phyloP scores from a whole-genome alignment of 495 filamentous ascomycete species.

The Lasiosphaeria hispida region DNA sequence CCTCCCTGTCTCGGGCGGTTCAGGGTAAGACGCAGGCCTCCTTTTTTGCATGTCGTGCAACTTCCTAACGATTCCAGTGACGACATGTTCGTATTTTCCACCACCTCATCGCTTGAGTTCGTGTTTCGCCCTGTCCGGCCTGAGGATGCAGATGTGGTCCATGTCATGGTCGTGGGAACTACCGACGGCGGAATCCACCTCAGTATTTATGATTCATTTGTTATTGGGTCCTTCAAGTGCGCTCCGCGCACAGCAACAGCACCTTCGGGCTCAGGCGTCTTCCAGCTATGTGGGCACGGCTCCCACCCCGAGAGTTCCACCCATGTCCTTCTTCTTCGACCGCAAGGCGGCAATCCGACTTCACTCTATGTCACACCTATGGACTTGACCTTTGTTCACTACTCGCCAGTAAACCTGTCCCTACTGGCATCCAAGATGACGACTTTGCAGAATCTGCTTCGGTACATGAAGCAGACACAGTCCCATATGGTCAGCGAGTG shows the following conservation, averaged over 20 bases:
- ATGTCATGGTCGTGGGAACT: conserved; percentile 79
- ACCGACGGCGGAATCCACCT: conserved; percentile 75
- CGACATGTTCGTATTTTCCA: conserved; percentile 64
- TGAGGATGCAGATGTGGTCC: conserved; percentile 67
- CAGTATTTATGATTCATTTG: conserved; percentile 86
- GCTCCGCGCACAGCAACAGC: neutral
- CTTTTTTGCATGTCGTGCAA: neutral
- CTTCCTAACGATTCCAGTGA: conserved; percentile 47
- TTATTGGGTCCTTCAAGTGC: conserved; percentile 67
- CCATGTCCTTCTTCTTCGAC: conserved; percentile 65
- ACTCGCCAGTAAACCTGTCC: conserved; percentile 75
- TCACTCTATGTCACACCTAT: conserved; percentile 67
- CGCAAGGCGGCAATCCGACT: conserved; percentile 24
- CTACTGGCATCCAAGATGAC: conserved; percentile 83
- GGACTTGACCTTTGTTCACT: conserved; percentile 76
- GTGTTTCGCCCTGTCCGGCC: conserved; percentile 62
- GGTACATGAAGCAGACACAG: conserved; percentile 77
- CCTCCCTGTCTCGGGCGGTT: conserved; percentile 57
- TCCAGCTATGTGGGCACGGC: conserved; percentile 57
- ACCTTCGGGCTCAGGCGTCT: neutral
- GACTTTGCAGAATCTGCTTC: conserved; percentile 76
- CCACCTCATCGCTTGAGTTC: conserved; percentile 66
- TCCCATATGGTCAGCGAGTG: conserved; percentile 72
- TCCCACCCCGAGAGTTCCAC: conserved; percentile 74
- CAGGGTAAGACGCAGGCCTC: conserved; percentile 43